phyloP scores from a whole-genome alignment of 164 flowering plant species.

The Litsea cubeba region DNA sequence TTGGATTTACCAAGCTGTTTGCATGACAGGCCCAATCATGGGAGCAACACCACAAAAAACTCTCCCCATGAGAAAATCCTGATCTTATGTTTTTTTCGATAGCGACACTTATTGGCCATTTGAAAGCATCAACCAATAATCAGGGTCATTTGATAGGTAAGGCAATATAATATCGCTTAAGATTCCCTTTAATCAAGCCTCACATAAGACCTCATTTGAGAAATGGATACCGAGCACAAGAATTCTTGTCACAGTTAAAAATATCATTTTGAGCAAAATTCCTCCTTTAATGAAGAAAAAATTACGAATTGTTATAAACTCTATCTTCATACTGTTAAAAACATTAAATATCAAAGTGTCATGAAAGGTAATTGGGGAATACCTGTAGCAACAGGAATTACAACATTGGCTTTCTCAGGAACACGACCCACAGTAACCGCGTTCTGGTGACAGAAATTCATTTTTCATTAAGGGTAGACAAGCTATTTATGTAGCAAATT shows the following conservation, averaged over 20 bases:
- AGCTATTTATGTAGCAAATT: constrained; percentile 5
- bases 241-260: too few relatives aligned
- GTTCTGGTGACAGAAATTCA: constrained; percentile 26
- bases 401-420: constrained; percentile 78
- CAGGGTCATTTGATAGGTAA: too few relatives aligned
- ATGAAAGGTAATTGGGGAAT: background rate
- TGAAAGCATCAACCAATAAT: background rate
- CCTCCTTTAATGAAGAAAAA: too few relatives aligned
- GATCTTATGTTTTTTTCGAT: background rate
- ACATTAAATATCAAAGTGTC: background rate
- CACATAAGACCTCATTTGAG: too few relatives aligned
- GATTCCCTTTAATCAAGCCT: too few relatives aligned
- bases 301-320: too few relatives aligned
- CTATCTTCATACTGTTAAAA: too few relatives aligned
- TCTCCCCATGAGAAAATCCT: background rate
- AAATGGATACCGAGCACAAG: too few relatives aligned
- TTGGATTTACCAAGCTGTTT: background rate
- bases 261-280: too few relatives aligned
- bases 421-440: constrained; percentile 74
- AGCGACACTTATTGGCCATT: background rate
- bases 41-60: background rate
- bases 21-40: background rate
- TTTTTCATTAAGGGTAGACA: background rate
- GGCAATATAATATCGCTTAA: too few relatives aligned
- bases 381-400: constrained; percentile 95